phyloP scores from a whole-genome alignment of 345 rosid genomes.

The Murraya paniculata region DNA sequence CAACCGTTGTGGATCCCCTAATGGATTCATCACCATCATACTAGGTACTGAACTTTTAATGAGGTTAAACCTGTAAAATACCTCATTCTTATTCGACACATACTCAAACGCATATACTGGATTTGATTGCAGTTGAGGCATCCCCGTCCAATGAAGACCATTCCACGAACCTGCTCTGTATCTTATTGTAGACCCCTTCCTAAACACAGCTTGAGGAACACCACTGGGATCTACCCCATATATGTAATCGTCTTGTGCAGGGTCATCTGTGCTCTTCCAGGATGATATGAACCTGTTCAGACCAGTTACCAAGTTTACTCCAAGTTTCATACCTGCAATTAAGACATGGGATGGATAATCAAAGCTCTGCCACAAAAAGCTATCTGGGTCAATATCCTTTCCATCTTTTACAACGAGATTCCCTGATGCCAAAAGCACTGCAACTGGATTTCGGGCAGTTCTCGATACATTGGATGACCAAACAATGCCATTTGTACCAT shows the following conservation, averaged over 20 bases:
- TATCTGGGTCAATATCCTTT: neutral
- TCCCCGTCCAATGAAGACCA: conserved; percentile 32
- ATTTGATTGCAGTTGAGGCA: neutral
- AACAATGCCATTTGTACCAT: conserved; percentile 2
- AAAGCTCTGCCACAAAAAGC: conserved; percentile 58
- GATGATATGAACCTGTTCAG: conserved; percentile 32
- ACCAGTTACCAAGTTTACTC: conserved; percentile 35
- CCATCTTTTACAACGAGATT: conserved; percentile 39
- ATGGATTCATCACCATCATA: neutral
- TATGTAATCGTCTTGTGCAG: conserved; percentile 30
- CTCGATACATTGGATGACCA: conserved; percentile 39
- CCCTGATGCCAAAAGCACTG: conserved; percentile 45
- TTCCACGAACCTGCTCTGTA: conserved; percentile 50
- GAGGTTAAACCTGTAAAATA: neutral
- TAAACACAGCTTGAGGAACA: conserved; percentile 35
- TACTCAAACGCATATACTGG: neutral
- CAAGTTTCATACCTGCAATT: conserved; percentile 50
- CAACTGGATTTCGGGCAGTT: conserved; percentile 27
- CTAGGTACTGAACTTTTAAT: neutral
- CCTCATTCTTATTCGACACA: neutral
- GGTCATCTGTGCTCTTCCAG: conserved; percentile 47
- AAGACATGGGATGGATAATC: conserved; percentile 44
- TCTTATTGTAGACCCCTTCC: conserved; percentile 4
- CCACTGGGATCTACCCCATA: conserved; percentile 28
- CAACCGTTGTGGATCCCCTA: neutral